phyloP scores from a whole-genome alignment of 2,329 filamentous ascomycete genomes.

The Penicillium sp. region DNA sequence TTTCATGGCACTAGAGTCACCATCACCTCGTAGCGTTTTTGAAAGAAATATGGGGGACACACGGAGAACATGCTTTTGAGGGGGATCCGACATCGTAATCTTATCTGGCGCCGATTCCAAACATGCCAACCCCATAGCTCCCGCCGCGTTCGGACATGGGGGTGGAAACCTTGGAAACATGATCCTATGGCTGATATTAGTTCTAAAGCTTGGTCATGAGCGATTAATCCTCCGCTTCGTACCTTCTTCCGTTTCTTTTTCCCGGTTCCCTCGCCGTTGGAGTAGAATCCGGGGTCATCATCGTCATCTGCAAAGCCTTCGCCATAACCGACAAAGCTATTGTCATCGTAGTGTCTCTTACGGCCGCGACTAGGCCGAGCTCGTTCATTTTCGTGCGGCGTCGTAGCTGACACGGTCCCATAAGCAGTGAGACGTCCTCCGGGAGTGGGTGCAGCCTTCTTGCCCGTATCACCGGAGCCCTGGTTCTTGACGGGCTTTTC shows the following conservation, averaged over 20 bases:
- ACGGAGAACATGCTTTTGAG: slow-evolving; percentile 10
- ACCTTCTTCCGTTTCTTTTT: slow-evolving; percentile 54
- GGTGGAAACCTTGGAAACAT: slow-evolving; percentile 42
- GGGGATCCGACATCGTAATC: slow-evolving; percentile 6
- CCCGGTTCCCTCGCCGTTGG: slow-evolving; percentile 43
- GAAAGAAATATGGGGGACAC: slow-evolving; percentile 5
- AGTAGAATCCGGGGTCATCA: slow-evolving; percentile 45
- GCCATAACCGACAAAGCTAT: slow-evolving; percentile 53
- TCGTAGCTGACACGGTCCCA: slow-evolving; percentile 28
- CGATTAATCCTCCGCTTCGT: slow-evolving; percentile 9
- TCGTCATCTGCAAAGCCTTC: slow-evolving; percentile 54
- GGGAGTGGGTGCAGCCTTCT: slow-evolving; percentile 30
- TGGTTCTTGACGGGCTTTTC: slow-evolving; percentile 45
- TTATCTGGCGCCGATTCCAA: slow-evolving; percentile 47
- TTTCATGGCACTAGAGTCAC: neutral
- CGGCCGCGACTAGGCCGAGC: slow-evolving; percentile 47
- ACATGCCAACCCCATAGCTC: slow-evolving; percentile 48
- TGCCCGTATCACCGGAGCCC: slow-evolving; percentile 29
- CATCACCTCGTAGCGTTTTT: slow-evolving; percentile 4
- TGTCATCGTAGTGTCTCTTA: slow-evolving; percentile 53
- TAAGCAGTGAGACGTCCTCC: slow-evolving; percentile 26
- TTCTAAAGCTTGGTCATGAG: neutral
- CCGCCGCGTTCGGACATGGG: slow-evolving; percentile 42
- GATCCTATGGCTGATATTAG: slow-evolving; percentile 33
- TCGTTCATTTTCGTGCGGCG: slow-evolving; percentile 35